Percentiles rank a stretch among this genome's conserved stretches.
These are phyloP conservation scores for Globisporangium orthogonon DNA, from an alignment of 352 stramenopile species.

Conservation along the genomic window DNA sequence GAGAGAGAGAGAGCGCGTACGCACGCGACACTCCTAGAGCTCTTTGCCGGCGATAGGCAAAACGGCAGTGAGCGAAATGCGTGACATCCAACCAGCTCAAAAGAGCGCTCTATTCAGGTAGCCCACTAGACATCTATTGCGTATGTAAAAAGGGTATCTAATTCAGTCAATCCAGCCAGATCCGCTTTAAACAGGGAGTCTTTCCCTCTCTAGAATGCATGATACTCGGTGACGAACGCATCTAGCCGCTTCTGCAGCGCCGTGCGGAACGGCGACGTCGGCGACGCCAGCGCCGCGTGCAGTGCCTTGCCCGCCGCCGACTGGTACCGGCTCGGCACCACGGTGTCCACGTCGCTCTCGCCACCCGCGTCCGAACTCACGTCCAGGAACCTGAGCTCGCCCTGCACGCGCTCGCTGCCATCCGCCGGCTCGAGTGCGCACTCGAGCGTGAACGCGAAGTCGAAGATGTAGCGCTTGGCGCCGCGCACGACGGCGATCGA, in stretches of 20 bases:
- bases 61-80: neutral
- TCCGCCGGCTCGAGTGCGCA: slow-evolving; percentile 28
- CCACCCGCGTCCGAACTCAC: slow-evolving; percentile 71
- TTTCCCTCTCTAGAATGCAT: slow-evolving; percentile 42
- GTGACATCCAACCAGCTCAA: neutral
- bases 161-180: neutral
- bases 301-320: slow-evolving; percentile 61
- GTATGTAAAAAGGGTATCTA: neutral
- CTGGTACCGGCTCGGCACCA: slow-evolving; percentile 66
- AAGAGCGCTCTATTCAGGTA: neutral
- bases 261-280: slow-evolving; percentile 50
- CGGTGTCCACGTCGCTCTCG: slow-evolving; percentile 66
- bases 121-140: neutral
- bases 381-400: slow-evolving; percentile 75
- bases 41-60: neutral
- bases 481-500: slow-evolving; percentile 90
- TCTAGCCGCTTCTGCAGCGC: slow-evolving; percentile 44
- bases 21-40: no score
- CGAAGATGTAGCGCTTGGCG: slow-evolving; percentile 92
- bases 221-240: slow-evolving; percentile 68
- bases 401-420: slow-evolving; percentile 18
- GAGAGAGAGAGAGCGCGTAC: neutral
- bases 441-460: slow-evolving; percentile 63
- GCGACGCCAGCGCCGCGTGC: slow-evolving; percentile 47
- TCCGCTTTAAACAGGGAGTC: neutral